Conservation (phyloP, 2,329 filamentous ascomycete species). For the Septoria linicola region DNA sequence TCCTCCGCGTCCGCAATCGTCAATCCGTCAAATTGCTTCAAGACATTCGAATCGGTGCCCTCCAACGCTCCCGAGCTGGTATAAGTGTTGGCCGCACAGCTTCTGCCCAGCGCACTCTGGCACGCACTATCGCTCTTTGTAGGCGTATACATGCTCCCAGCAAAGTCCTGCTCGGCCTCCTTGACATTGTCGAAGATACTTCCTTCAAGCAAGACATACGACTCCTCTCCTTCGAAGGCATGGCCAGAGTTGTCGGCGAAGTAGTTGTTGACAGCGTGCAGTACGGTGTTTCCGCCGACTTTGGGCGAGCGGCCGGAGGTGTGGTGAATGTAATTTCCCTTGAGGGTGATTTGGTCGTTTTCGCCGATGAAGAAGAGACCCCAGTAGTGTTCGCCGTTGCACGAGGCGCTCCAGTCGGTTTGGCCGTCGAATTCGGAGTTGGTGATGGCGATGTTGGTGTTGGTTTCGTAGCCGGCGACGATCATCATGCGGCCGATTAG, state of each 20-base stretch:
- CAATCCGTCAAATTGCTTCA: constrained; percentile 20
- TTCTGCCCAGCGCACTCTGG: constrained; percentile 13
- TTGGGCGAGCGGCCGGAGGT: constrained; percentile 59
- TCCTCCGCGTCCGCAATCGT: constrained; percentile 20
- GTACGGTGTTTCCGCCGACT: constrained; percentile 55
- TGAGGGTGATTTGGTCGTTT: constrained; percentile 57
- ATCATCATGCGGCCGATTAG: constrained; percentile 61
- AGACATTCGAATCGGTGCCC: constrained; percentile 12
- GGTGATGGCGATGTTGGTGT: constrained; percentile 59
- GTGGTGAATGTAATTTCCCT: constrained; percentile 62
- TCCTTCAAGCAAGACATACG: constrained; percentile 31
- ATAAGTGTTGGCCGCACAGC: constrained; percentile 18
- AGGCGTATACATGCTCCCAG: constrained; percentile 18
- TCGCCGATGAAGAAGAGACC: constrained; percentile 54
- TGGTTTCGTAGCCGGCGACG: constrained; percentile 56
- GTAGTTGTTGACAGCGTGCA: constrained; percentile 65
- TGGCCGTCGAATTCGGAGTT: constrained; percentile 60
- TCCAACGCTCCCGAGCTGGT: constrained; percentile 14
- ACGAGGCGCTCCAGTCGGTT: constrained; percentile 56
- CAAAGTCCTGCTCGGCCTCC: constrained; percentile 7
- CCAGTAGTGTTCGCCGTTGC: constrained; percentile 51
- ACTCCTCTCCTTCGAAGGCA: constrained; percentile 44
- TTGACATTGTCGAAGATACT: constrained; percentile 23
- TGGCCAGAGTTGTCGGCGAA: constrained; percentile 57
- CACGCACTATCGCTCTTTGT: constrained; percentile 10